Conservation (phyloP, 2,329 filamentous ascomycete genomes). For the Botrytis hyacinthi region DNA sequence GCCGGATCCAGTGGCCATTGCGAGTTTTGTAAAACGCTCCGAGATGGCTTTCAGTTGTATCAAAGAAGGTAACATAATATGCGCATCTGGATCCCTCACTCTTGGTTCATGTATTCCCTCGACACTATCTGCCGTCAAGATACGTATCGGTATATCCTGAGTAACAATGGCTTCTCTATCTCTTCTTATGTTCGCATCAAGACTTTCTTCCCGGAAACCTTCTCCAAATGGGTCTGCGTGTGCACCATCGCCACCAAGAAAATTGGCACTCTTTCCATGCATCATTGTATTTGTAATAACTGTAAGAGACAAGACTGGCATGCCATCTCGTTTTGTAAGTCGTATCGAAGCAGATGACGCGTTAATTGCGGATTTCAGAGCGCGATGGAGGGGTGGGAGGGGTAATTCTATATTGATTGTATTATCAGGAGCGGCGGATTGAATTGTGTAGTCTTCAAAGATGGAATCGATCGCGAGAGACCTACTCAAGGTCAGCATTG, state of each 20-base stretch:
- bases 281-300: constrained; percentile 72
- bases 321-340: constrained; percentile 86
- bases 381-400: constrained; percentile 80
- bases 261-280: constrained; percentile 44
- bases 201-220: constrained; percentile 47
- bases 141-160: constrained; percentile 92
- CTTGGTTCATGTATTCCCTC: constrained; percentile 91
- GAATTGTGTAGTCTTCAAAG: constrained; percentile 80
- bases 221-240: constrained; percentile 48
- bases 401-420: constrained; percentile 96
- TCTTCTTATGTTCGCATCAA: constrained; percentile 57
- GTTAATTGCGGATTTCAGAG: constrained; percentile 83
- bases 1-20: constrained; percentile 46
- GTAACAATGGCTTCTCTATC: constrained; percentile 90
- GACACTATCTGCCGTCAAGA: constrained; percentile 79
- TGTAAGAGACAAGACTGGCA: constrained; percentile 85
- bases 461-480: constrained; percentile 73
- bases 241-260: constrained; percentile 31
- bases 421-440: constrained; percentile 78
- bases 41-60: constrained; percentile 90
- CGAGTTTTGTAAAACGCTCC: constrained; percentile 90
- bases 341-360: constrained; percentile 80
- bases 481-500: constrained; percentile 38
- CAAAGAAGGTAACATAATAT: constrained; percentile 85
- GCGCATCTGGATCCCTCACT: constrained; percentile 87